Evolutionary conservation across 2,329 filamentous ascomycete species (phyloP), one percentile per base, ranked within the genome.

Genomic region (Nothopassalora personata): DNA sequence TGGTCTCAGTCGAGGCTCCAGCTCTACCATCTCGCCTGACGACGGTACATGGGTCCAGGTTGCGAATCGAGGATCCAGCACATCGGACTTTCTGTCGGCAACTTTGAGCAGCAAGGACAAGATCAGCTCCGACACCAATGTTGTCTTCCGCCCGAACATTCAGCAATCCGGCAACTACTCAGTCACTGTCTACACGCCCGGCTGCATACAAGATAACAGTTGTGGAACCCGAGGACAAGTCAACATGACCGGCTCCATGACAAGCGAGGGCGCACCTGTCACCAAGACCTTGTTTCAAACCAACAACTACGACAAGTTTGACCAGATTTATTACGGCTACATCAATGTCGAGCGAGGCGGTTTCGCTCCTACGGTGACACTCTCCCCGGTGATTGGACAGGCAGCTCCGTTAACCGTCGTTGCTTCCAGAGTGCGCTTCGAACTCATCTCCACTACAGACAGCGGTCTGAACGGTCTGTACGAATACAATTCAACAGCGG

Each of bases 291-390:
- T 97, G 7, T 95, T 83, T 71, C 94, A 99, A 74, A 96, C 92
- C 18, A 99, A 99, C 76, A 83, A 95, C 72, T 95, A 87, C 73
- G 93, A 97, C 79, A 99, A 99, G 75, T 97, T 96, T 70, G 94
- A 99, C 71, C 86, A 90, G 66, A 86, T 99, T 59, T 96, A 91
- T 75, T 88, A 87, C 65, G 94, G 92, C 50, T 86, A 86, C 65
- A 85, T 99, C 56, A 91, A 97, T 70, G 86, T 86, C 56, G 86
- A 83, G 55, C 87, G 84, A 9, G 79, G 77, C 62, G 83, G 82
- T 19, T 97, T 97, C 79, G 86, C 86, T 46, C 91, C 93, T 13
- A 84, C 84, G 4, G 86, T 99, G 54, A 96, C 89, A 0, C 77
- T 99, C 48, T 82, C 85, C 0, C 89, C 93, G 4, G 78, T 85